These are phyloP conservation scores for Ceratobasidium sp. DNA, from an alignment of 1,284 basidiomycete genomes.

Conservation along the genomic window DNA sequence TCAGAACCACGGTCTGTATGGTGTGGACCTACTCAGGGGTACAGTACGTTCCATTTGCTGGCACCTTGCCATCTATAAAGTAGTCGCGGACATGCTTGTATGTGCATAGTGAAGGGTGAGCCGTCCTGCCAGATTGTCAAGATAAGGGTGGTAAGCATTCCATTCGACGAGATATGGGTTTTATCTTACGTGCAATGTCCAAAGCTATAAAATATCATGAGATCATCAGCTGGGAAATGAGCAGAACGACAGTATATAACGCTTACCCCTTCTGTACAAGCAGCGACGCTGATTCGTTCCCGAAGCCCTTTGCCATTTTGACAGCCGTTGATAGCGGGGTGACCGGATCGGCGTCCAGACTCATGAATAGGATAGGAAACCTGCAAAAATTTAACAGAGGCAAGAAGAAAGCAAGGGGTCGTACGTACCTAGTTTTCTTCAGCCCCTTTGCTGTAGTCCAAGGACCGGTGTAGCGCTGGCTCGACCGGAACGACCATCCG, in stretches of 20 bases:
- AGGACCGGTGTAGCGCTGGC: conserved; percentile 42
- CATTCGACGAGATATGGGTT: too few relatives aligned
- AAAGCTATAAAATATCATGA: conserved; percentile 19
- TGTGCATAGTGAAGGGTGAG: conserved; percentile 45
- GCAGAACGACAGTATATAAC: background rate
- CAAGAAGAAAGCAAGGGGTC: background rate
- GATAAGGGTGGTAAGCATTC: too few relatives aligned
- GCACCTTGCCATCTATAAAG: conserved; percentile 44
- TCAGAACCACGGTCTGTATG: background rate
- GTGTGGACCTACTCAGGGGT: conserved; percentile 17
- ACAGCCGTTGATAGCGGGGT: conserved; percentile 43
- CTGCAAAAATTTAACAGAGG: background rate
- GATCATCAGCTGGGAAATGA: background rate
- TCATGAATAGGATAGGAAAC: conserved; percentile 44
- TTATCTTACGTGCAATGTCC: conserved; percentile 44
- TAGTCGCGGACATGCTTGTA: conserved; percentile 42
- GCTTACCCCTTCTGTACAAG: conserved; percentile 43
- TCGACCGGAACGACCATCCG: conserved; percentile 34
- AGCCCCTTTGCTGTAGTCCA: conserved; percentile 41
- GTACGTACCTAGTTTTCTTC: conserved; percentile 39
- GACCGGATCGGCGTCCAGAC: conserved; percentile 45
- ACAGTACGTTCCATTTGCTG: conserved; percentile 42
- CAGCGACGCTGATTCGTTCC: conserved; percentile 42
- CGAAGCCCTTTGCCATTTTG: conserved; percentile 42
- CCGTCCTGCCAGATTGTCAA: background rate